A percentile compares a stretch with the other conserved stretches of the same genome.
phyloP scores from a whole-genome alignment of 768 basidiomycete species.

The Mycena sanguinolenta region DNA sequence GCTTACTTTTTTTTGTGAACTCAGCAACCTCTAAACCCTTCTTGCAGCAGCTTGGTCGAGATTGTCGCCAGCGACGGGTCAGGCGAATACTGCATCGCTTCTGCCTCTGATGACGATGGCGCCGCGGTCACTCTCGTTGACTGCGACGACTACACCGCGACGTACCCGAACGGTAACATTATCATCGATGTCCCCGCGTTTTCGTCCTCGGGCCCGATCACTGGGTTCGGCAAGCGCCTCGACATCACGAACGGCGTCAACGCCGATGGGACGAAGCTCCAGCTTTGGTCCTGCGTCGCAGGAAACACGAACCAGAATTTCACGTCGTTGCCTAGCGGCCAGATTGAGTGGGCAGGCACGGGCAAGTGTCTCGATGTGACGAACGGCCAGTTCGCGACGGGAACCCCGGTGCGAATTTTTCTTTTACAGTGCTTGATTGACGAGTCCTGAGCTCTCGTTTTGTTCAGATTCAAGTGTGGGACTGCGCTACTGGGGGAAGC shows the following conservation, averaged over 20 bases:
- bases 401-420: constrained; percentile 1
- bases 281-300: constrained; percentile 37
- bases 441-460: too few relatives aligned
- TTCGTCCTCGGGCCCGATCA: constrained; percentile 7
- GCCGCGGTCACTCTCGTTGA: constrained; percentile 18
- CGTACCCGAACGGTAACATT: constrained; percentile 27
- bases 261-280: constrained; percentile 41
- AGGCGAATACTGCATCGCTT: constrained; percentile 20
- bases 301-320: constrained; percentile 28
- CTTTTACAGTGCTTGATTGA: too few relatives aligned
- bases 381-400: constrained; percentile 8
- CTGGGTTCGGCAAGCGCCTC: constrained; percentile 33
- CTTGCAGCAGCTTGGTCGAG: too few relatives aligned
- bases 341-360: constrained; percentile 10
- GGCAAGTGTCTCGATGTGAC: constrained; percentile 30
- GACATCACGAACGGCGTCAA: constrained; percentile 39
- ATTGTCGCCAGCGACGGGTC: neutral
- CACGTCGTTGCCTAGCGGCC: neutral
- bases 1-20: too few relatives aligned
- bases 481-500: too few relatives aligned
- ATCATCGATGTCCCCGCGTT: constrained; percentile 13
- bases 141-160: constrained; percentile 17
- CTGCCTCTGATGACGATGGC: constrained; percentile 4
- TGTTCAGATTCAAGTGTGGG: too few relatives aligned
- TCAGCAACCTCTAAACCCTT: too few relatives aligned